Base-by-base conservation (phyloP, 2,329 filamentous ascomycete species). In the Talaromyces sp. region DNA sequence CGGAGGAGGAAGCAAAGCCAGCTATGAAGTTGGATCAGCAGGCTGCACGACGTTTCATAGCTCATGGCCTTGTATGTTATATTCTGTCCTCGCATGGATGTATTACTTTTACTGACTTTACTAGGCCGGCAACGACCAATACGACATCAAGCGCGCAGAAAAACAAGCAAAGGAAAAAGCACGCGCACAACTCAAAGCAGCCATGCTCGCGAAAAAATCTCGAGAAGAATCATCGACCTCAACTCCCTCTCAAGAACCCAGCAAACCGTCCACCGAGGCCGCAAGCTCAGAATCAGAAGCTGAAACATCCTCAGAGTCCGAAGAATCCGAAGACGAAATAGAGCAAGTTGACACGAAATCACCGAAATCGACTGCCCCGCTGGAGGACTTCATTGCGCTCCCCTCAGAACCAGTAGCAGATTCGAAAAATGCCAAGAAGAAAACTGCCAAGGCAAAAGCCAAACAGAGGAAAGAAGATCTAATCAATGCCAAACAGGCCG, bases 21-120 rank as follows among this genome's bases (percentile, higher is more conserved):
- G 83, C 79, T 1, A 78, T 91, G 66, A 85, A 76, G 23, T 71
- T 89, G 25, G 84, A 97, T 72, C 93, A 90, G 69, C 85, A 86
- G 67, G 93, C 92, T 5, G 90, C 91, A 14, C 86, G 85, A 58
- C 84, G 93, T 58, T 90, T 99, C 64, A 87, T 99, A 69, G 91
- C 89, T 72, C 86, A 91, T 64, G 91, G 90, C 60, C 78, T 98
- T 70, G 88, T 91, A 79, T 69, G 84, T 73, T 61, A 9, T 21
- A 3, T 44, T 3, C 21, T 44, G 6, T 21, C 1, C 5, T 14
- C 16, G n/a, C 23, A 21, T 3, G 7, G 21, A 9, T 5, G 42
- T 25, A 25, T 56, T 28, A 40, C 31, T 16, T 40, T 25, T 37
- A 58, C 35, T 40, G 25, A 33, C 23, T 37, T 40, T 4, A 61